A percentile compares a stretch with the other conserved stretches of the same genome.
phyloP scores from a whole-genome alignment of 2,329 filamentous ascomycete species.

The Fusarium palustre region DNA sequence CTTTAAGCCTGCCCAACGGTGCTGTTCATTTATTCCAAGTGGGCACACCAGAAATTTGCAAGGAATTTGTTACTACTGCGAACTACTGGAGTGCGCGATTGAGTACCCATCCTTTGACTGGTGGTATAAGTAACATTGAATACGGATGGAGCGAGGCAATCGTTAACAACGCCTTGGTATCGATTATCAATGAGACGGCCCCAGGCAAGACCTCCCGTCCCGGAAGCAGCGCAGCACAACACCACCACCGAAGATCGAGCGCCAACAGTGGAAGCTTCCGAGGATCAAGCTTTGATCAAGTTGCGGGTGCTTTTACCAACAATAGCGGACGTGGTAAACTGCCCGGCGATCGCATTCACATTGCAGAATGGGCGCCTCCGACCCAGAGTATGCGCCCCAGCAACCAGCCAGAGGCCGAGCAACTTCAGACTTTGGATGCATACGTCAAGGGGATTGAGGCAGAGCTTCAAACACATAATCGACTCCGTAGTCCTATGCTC shows the following conservation, averaged over 20 bases:
- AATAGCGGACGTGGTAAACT: conserved; percentile 69
- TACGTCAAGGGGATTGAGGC: conserved; percentile 90
- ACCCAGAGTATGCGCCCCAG: conserved; percentile 91
- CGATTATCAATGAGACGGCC: conserved; percentile 63
- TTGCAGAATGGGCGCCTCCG: conserved; percentile 90
- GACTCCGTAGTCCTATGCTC: conserved; percentile 86
- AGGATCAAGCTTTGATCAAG: conserved; percentile 72
- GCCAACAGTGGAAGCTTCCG: conserved; percentile 65
- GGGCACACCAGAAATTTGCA: conserved; percentile 92
- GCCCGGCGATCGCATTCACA: conserved; percentile 84
- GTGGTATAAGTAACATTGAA: conserved; percentile 95
- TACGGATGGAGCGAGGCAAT: conserved; percentile 95
- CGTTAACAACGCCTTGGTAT: conserved; percentile 71
- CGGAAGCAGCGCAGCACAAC: conserved; percentile 62
- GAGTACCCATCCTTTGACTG: conserved; percentile 91
- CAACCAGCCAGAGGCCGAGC: conserved; percentile 80
- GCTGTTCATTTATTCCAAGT: conserved; percentile 99
- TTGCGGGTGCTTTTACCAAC: conserved; percentile 61
- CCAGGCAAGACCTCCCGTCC: conserved; percentile 58
- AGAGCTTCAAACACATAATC: conserved; percentile 88
- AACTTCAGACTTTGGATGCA: conserved; percentile 76
- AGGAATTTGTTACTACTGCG: conserved; percentile 91
- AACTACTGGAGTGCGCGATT: conserved; percentile 98
- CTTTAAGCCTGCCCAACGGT: conserved; percentile 88
- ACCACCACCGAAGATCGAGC: conserved; percentile 55